A percentile compares a stretch with the other conserved stretches of the same genome.
Conservation (phyloP, 1,284 basidiomycete genomes). For the Bondarzewia mesenterica region DNA sequence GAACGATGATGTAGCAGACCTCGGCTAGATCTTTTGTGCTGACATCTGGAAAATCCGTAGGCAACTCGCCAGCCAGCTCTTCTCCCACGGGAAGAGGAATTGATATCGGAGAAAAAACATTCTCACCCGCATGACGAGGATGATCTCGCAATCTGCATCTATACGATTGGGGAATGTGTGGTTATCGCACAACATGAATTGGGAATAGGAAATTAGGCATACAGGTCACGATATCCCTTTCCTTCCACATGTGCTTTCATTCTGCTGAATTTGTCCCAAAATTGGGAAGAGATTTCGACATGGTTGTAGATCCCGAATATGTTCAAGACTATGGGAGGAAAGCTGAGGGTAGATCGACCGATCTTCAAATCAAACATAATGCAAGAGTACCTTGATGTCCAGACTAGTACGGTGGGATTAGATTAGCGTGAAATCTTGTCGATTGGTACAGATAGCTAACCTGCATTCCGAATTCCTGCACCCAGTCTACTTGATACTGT, state of each 20-base stretch:
- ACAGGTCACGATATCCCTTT: constrained; percentile 35
- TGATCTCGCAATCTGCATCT: constrained; percentile 7
- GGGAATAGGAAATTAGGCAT: not conserved
- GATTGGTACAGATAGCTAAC: not conserved
- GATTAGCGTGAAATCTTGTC: not conserved
- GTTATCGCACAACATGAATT: not conserved
- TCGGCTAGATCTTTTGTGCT: constrained; percentile 23
- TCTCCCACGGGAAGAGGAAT: not conserved
- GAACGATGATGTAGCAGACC: constrained; percentile 14
- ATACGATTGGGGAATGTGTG: too few species aligned
- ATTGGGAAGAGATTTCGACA: constrained; percentile 34
- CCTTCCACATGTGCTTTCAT: constrained; percentile 35
- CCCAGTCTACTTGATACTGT: constrained; percentile 53
- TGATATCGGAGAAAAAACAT: constrained; percentile 2
- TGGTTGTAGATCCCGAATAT: constrained; percentile 51
- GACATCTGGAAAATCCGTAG: not conserved
- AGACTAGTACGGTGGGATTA: not conserved
- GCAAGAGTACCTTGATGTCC: not conserved
- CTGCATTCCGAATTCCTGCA: constrained; percentile 14
- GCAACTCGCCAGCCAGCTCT: not conserved
- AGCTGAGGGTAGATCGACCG: too few species aligned
- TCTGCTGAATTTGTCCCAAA: constrained; percentile 41
- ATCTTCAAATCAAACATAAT: too few species aligned
- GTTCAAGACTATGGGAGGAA: constrained; percentile 35
- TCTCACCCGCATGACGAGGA: not conserved